phyloP scores from a whole-genome alignment of 306 rosid genomes.

The Styphnolobium japonicum region DNA sequence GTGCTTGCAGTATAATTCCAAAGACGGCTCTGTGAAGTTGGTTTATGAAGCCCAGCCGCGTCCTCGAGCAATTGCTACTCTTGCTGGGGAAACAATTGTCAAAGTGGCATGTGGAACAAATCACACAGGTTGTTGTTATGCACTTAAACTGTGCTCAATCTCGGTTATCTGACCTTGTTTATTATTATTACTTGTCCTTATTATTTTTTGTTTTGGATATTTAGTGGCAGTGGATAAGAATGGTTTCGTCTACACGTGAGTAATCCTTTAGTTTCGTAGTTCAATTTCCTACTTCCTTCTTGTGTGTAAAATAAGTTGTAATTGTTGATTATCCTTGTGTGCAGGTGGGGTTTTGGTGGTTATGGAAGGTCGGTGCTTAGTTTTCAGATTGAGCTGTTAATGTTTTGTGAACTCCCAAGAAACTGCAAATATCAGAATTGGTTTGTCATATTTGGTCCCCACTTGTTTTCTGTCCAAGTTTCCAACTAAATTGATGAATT shows the following conservation, averaged over 20 bases:
- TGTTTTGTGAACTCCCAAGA: constrained; percentile 10
- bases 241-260: constrained; percentile 94
- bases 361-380: constrained; percentile 82
- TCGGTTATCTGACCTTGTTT: background rate
- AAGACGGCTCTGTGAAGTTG: constrained; percentile 90
- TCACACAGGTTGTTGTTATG: constrained; percentile 75
- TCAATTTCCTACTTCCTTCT: background rate
- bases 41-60: constrained; percentile 98
- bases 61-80: constrained; percentile 80
- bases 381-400: background rate
- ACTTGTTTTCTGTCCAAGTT: background rate
- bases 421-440: constrained; percentile 13
- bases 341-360: constrained; percentile 99
- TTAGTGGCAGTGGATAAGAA: constrained; percentile 91
- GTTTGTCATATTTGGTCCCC: background rate
- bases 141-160: background rate
- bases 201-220: constrained; percentile 32
- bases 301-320: constrained; percentile 12
- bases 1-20: constrained; percentile 81
- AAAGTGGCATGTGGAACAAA: constrained; percentile 94
- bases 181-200: constrained; percentile 9
- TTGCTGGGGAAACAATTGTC: constrained; percentile 77
- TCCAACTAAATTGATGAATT: constrained; percentile 10
- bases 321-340: constrained; percentile 16
- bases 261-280: constrained; percentile 13